phyloP scores from a whole-genome alignment of 2,329 filamentous ascomycete genomes.

The Alternaria panax region DNA sequence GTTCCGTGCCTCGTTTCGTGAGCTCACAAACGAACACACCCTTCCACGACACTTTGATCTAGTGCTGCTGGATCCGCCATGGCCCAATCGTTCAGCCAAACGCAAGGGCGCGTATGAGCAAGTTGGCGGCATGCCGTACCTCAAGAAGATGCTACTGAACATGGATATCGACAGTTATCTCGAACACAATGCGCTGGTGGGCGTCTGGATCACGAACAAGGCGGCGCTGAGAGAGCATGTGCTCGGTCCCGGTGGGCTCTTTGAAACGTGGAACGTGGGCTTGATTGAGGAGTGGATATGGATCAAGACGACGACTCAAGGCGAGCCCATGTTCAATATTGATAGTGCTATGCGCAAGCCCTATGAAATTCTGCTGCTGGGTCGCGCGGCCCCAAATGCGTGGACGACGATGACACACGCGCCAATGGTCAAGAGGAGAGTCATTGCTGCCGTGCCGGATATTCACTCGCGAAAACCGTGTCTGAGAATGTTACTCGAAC shows the following conservation, averaged over 20 bases:
- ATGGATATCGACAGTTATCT: conserved; percentile 57
- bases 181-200: conserved; percentile 60
- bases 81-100: conserved; percentile 78
- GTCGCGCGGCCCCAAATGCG: conserved; percentile 44
- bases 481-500: conserved; percentile 66
- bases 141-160: conserved; percentile 51
- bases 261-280: conserved; percentile 71
- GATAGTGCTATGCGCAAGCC: conserved; percentile 74
- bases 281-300: conserved; percentile 77
- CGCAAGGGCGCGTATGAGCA: conserved; percentile 63
- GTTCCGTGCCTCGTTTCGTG: conserved; percentile 51
- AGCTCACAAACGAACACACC: conserved; percentile 49
- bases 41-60: conserved; percentile 67
- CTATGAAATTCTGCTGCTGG: conserved; percentile 77
- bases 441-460: conserved; percentile 75
- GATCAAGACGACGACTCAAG: conserved; percentile 73
- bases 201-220: conserved; percentile 82
- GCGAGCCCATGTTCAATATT: conserved; percentile 69
- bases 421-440: conserved; percentile 56
- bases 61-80: conserved; percentile 78
- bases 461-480: conserved; percentile 82
- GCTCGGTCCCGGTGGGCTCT: conserved; percentile 65
- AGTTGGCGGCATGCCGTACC: conserved; percentile 55
- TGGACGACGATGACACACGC: conserved; percentile 30
- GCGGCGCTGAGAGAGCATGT: conserved; percentile 61